A percentile compares a stretch with the other conserved stretches of the same genome.
Conservation (phyloP, 176 grass and related monocot genomes). For the Zea mays region Zm-B73-REFERENCE-NAM-5.0 NC_050100.1:17859501-17860000, state of each 20-base stretch:
- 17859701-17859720: conserved; percentile 20
- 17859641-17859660: too few relatives aligned
- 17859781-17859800: conserved; percentile 60
- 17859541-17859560: too few relatives aligned
- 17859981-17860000: conserved; percentile 10
- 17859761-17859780: conserved; percentile 69
- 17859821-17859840: conserved; percentile 64
- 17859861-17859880: conserved; percentile 31
- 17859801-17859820: conserved; percentile 63
- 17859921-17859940: not conserved
- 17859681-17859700: conserved; percentile 8
- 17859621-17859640: too few relatives aligned
- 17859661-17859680: too few relatives aligned
- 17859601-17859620: too few relatives aligned
- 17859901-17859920: too few relatives aligned
- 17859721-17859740: conserved; percentile 33
- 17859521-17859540: too few relatives aligned
- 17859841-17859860: conserved; percentile 3
- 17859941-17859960: not conserved
- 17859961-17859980: conserved; percentile 7
- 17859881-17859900: conserved; percentile 16
- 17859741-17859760: conserved; percentile 54
- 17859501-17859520: too few relatives aligned
- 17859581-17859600: too few relatives aligned
- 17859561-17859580: too few relatives aligned